phyloP scores from a whole-genome alignment of 2,329 filamentous ascomycete species.

The Alternaria ethzedia region DNA sequence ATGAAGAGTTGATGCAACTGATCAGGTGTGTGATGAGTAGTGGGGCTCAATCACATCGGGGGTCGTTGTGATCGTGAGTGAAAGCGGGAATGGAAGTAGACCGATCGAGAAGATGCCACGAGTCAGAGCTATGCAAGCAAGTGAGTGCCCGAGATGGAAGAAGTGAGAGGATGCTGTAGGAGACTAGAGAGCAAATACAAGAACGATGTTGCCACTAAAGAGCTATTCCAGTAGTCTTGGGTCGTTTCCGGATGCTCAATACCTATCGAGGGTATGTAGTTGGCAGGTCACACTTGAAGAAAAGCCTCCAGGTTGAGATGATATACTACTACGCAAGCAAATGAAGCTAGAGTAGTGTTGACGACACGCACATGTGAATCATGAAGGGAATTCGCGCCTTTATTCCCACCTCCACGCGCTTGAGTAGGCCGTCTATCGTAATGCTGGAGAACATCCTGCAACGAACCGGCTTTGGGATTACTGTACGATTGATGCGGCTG shows the following conservation, averaged over 20 bases:
- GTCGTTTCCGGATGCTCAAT: no score
- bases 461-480: accelerated
- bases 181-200: no score
- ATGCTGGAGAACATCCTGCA: neutral
- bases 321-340: neutral
- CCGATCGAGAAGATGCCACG: neutral
- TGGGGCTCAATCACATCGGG: accelerated
- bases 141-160: accelerated
- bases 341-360: no score
- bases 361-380: no score
- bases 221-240: no score
- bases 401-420: neutral
- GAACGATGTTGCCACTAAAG: no score
- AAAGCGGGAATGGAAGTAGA: accelerated
- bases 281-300: accelerated
- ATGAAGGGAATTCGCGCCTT: neutral
- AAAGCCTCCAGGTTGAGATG: accelerated
- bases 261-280: accelerated
- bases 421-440: accelerated
- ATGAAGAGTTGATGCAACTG: accelerated
- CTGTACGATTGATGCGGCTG: accelerated
- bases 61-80: accelerated
- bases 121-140: neutral
- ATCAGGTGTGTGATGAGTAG: neutral
- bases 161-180: neutral